Base-by-base conservation (phyloP, 2,329 filamentous ascomycete genomes). In the Aspergillus japonicus region DNA sequence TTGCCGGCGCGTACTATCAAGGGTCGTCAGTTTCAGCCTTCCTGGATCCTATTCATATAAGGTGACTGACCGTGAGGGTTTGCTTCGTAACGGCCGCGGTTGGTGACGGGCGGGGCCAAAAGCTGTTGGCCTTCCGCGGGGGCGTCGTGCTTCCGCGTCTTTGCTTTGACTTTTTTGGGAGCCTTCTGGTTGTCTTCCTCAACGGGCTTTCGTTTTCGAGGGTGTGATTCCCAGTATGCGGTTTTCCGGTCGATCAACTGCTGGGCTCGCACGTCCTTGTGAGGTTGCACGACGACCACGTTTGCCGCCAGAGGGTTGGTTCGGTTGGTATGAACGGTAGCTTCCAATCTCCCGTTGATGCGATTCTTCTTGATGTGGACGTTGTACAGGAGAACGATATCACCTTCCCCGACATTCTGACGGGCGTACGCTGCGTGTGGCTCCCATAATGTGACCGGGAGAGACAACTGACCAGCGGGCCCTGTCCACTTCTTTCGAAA, bases 361-460 rank as follows among this genome's bases (percentile, higher is more conserved):
- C 71, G 78, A 12, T 83, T 83, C 21, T 76, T 77, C 63, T 88
- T 91, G 63, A 92, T 81, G 21, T 88, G 88, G 3, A 96, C 81
- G 67, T 97, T 96, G 23, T 80, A 82, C 5, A 97, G 74, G 4
- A 76, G 76, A 2, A 96, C 77, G 80, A 89, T 88, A 24, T 86
- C 78, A 3, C 85, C 84, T n/a, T 78, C 73, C 2, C 80, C 76
- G 26, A 95, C 77, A 6, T 85, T 73, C 0, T 81, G 69, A 16
- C 80, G 81, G n/a, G 88, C 82, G 63, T 78, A 85, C 1, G 71
- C 67, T 1, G 87, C 85, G 72, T 96, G 89, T 0, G 85, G 84
- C 14, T 88, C 86, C 72, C 82, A 96, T 29, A 90, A 81, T 29
- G 86, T 89, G 24, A 97, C 76, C 66, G 88, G 87, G 55, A 97